phyloP scores from a whole-genome alignment of 2,329 filamentous ascomycete species.

The Monilinia laxa region DNA sequence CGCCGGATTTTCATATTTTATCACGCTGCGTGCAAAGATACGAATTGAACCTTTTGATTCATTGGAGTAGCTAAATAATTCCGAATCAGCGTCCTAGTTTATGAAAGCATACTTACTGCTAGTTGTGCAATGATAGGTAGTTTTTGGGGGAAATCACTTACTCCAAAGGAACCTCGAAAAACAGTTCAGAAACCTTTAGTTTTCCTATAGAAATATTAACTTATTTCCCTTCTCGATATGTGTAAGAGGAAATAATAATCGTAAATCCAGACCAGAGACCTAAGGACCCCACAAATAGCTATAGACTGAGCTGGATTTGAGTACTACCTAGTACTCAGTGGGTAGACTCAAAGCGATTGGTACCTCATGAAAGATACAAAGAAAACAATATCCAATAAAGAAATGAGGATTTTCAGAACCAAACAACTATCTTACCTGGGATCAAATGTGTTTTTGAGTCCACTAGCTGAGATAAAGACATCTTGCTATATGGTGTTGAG shows the following conservation, averaged over 20 bases:
- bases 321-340: too few relatives aligned
- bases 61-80: conserved; percentile 14
- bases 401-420: too few relatives aligned
- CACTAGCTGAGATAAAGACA: conserved; percentile 37
- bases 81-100: conserved; percentile 46
- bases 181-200: conserved; percentile 75
- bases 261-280: too few relatives aligned
- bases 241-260: too few relatives aligned
- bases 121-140: not conserved
- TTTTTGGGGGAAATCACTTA: conserved; percentile 60
- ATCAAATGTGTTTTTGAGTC: conserved; percentile 28
- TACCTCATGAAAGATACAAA: too few relatives aligned
- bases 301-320: too few relatives aligned
- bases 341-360: too few relatives aligned
- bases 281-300: too few relatives aligned
- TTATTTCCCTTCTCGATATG: too few relatives aligned
- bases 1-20: conserved; percentile 59
- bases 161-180: conserved; percentile 84
- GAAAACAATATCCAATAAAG: too few relatives aligned
- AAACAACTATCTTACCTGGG: conserved; percentile 23
- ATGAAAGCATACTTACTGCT: conserved; percentile 46
- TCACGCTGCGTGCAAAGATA: conserved; percentile 75
- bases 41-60: conserved; percentile 55
- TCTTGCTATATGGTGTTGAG: conserved; percentile 17
- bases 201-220: conserved; percentile 54